These are phyloP conservation scores for Talaromyces thailandensis DNA, from an alignment of 495 filamentous ascomycete species.

Conservation along the genomic window DNA sequence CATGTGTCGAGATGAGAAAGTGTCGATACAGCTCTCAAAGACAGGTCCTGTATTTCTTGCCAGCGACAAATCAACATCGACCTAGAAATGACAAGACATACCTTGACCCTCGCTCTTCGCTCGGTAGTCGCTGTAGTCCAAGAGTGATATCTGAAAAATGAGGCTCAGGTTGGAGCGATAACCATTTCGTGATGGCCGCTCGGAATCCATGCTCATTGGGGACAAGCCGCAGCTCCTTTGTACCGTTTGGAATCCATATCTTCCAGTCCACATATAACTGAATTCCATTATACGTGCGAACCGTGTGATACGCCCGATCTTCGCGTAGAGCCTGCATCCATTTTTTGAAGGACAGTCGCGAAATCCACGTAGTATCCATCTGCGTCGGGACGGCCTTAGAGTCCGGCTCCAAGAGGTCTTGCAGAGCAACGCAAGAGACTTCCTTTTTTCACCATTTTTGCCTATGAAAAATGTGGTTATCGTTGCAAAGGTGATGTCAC, in stretches of 20 bases:
- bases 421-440: neutral
- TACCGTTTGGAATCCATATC: neutral
- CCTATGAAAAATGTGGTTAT: neutral
- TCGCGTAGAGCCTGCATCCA: neutral
- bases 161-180: neutral
- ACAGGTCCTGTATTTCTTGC: too few relatives aligned
- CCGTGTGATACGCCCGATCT: neutral
- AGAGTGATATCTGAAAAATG: neutral
- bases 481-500: neutral
- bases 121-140: neutral
- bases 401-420: constrained; percentile 5
- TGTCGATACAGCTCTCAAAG: too few relatives aligned
- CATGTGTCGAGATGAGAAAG: too few relatives aligned
- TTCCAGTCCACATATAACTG: neutral
- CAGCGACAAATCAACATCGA: too few relatives aligned
- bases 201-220: neutral
- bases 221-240: neutral
- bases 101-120: neutral
- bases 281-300: too few relatives aligned
- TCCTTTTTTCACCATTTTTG: neutral
- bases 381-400: neutral
- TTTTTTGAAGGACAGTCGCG: neutral
- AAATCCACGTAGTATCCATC: neutral
- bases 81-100: neutral
- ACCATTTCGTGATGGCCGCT: neutral